Percentiles rank a stretch among this genome's conserved stretches.
Evolutionary conservation across 1,139 yeast genomes (phyloP).

Genomic region (Saccharomycopsis hybrid): DNA sequence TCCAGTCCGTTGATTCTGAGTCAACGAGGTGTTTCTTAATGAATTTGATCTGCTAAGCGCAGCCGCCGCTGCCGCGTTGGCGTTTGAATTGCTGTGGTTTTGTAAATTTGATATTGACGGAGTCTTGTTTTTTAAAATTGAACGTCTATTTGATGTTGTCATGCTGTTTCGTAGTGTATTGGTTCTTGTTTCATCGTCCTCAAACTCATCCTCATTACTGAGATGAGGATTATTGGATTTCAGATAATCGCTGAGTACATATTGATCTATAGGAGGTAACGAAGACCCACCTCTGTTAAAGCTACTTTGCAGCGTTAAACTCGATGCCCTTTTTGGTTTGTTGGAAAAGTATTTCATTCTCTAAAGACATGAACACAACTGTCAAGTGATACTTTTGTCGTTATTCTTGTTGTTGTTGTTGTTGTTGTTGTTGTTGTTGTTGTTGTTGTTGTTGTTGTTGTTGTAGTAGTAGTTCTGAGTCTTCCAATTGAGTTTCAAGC

Average conservation of each 20-base stretch:
- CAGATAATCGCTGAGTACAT: constrained; percentile 2
- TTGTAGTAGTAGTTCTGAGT: too few species aligned
- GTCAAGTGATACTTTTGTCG: too few species aligned
- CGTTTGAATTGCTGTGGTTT: not conserved
- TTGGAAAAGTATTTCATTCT: constrained; percentile 9
- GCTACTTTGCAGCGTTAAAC: not conserved
- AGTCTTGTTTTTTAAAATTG: constrained; percentile 2
- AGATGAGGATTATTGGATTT: not conserved
- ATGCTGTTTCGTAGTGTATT: constrained; percentile 15
- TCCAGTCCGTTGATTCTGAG: not conserved
- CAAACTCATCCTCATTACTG: not conserved
- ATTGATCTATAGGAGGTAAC: constrained; percentile 20
- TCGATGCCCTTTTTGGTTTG: not conserved
- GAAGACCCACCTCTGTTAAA: constrained; percentile 5
- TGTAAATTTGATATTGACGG: not conserved
- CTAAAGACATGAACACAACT: not conserved
- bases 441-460: too few species aligned
- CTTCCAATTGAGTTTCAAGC: not conserved
- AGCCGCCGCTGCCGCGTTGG: constrained; percentile 21
- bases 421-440: too few species aligned
- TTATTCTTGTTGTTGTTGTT: too few species aligned
- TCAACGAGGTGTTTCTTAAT: constrained; percentile 1
- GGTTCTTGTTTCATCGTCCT: constrained; percentile 13
- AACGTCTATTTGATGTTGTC: not conserved
- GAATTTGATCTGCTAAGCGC: constrained; percentile 17